Evolutionary conservation across 352 stramenopile genomes (phyloP).

Genomic region (Globisporangium irregulare): DNA sequence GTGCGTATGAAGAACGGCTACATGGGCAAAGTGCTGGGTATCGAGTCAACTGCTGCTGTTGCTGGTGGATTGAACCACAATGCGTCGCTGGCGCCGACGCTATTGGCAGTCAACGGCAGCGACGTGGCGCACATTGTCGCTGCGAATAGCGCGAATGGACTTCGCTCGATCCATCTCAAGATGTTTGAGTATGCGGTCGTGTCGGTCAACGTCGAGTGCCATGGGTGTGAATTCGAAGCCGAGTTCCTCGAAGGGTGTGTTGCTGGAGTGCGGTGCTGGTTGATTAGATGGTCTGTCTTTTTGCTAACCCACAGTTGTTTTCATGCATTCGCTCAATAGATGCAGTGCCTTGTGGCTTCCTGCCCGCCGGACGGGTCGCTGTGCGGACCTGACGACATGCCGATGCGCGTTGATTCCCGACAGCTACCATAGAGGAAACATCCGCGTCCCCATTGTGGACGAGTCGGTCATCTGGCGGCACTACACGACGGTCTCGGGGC

Average conservation of each 20-base stretch:
- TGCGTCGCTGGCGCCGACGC: conserved; percentile 32
- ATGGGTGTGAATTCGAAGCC: conserved; percentile 69
- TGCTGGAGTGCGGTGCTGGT: background rate
- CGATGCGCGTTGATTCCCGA: conserved; percentile 72
- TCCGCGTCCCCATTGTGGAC: conserved; percentile 66
- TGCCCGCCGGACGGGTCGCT: conserved; percentile 52
- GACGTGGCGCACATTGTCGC: conserved; percentile 26
- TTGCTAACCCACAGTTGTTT: background rate
- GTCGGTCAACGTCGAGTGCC: conserved; percentile 56
- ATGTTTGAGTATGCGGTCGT: conserved; percentile 74
- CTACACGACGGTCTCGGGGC: conserved; percentile 57
- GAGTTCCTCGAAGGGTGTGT: conserved; percentile 68
- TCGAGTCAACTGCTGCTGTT: conserved; percentile 13
- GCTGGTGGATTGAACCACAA: conserved; percentile 7
- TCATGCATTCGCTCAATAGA: conserved; percentile 10
- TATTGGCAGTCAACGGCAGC: conserved; percentile 57
- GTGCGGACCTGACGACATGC: conserved; percentile 48
- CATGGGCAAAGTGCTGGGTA: conserved; percentile 42
- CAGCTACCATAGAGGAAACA: conserved; percentile 65
- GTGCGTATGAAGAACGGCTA: conserved; percentile 69
- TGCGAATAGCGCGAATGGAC: conserved; percentile 3
- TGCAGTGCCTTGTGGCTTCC: conserved; percentile 66
- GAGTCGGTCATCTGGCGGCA: conserved; percentile 74
- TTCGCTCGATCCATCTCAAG: conserved; percentile 38
- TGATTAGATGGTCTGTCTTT: background rate